Conservation (phyloP, 1,284 basidiomycete genomes). For the Termitomyces sp. region DNA sequence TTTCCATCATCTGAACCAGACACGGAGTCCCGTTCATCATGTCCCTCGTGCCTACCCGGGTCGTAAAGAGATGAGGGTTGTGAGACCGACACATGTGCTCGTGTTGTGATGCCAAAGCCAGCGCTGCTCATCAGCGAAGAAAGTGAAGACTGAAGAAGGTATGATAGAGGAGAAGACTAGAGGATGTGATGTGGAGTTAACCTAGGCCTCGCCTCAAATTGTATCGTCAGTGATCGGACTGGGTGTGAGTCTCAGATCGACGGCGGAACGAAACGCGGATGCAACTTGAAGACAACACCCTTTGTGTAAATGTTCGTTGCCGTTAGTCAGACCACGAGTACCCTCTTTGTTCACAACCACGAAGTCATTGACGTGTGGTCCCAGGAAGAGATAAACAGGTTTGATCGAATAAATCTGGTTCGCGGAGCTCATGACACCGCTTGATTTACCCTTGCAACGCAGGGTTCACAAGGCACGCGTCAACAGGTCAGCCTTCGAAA, state of each 20-base stretch:
- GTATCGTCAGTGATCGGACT: conserved; percentile 35
- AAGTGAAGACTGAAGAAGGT: conserved; percentile 19
- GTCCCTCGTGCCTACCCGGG: conserved; percentile 22
- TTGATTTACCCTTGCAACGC: conserved; percentile 37
- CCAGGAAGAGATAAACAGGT: conserved; percentile 36
- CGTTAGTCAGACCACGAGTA: conserved; percentile 24
- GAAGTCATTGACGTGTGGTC: conserved; percentile 39
- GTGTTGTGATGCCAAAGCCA: conserved; percentile 20
- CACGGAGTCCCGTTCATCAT: conserved; percentile 41
- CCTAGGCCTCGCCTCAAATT: conserved; percentile 21
- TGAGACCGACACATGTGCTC: conserved; percentile 17
- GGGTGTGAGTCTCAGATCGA: conserved; percentile 38
- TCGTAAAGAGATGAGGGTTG: conserved; percentile 19
- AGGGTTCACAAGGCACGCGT: conserved; percentile 37
- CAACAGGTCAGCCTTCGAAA: conserved; percentile 32
- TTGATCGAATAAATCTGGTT: conserved; percentile 38
- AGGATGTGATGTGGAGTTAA: conserved; percentile 24
- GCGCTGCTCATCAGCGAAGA: conserved; percentile 28
- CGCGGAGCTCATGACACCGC: conserved; percentile 36
- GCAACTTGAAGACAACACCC: conserved; percentile 30
- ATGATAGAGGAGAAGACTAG: conserved; percentile 14
- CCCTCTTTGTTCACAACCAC: conserved; percentile 34
- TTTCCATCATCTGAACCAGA: conserved; percentile 49
- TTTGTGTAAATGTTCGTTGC: conserved; percentile 30
- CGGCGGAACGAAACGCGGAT: conserved; percentile 39